Evolutionary conservation across 805 yeast genomes (phyloP), one percentile per base, ranked within the genome.

Genomic region (Kodamaea sagamina): DNA sequence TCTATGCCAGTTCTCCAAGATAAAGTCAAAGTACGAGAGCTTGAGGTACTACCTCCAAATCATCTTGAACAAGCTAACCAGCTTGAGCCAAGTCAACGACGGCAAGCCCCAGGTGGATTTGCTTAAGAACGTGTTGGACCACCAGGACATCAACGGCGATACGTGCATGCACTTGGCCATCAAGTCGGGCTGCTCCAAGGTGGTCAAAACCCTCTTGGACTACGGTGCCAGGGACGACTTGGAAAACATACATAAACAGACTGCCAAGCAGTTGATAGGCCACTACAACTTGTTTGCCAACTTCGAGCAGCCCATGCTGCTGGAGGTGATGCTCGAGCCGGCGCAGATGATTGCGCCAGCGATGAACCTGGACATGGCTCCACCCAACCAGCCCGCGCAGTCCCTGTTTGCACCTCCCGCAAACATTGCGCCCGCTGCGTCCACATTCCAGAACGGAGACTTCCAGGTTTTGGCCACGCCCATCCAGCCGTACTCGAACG

Each of bases 131-230:
- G 81, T 85, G 31, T 58, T 85, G 21, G 86, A 88, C 56, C 89
- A 83, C 53, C 87, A 80, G 57, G 98, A 93, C 62, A 74, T 72
- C 16, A 74, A 81, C 47, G 97, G 97, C 4, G 88, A 89, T 52
- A 88, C 97, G 0, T 88, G 95, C 5, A 66, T 89, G 38, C 95
- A 89, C 54, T 68, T 92, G 35, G 89, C 96, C 0, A 78, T 81
- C 11, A 71, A 79, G 27, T 66, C 78, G 6, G 95, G 95, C 6
- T 77, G 83, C 40, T 60, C 73, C 36, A 81, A 85, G 35, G 77
- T 93, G 43, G 90, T 86, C 7, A 88, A 86, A 49, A 87, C 85
- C 48, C 72, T 93, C 38, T 63, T 93, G 40, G 90, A 87, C 49
- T 85, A 87, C 43, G 97, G 97, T 27, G 97, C 97, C 6, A 65